Conservation (phyloP, 768 basidiomycete species). For the Agrocybe praecox region DNA sequence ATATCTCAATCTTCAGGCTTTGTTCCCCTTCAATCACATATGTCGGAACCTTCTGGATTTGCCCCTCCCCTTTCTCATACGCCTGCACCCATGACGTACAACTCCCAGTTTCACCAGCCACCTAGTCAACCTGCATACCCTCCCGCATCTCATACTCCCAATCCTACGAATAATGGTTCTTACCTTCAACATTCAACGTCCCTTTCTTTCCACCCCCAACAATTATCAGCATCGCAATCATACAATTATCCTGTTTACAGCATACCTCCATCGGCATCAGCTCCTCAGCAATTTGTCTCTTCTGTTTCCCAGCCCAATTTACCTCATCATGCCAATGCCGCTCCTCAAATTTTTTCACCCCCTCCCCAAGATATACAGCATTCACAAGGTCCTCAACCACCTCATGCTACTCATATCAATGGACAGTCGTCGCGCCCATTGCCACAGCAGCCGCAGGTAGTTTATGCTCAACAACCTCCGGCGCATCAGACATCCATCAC, state of each 20-base stretch:
- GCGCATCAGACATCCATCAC: not conserved
- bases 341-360: conserved; percentile 36
- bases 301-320: conserved; percentile 24
- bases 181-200: conserved; percentile 29
- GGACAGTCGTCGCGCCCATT: conserved; percentile 43
- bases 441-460: conserved; percentile 46
- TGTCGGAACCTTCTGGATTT: conserved; percentile 36
- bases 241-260: conserved; percentile 39
- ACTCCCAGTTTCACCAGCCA: conserved; percentile 35
- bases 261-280: conserved; percentile 33
- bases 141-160: conserved; percentile 32
- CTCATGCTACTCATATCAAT: conserved; percentile 29
- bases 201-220: conserved; percentile 40
- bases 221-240: conserved; percentile 30
- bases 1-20: conserved; percentile 45
- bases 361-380: conserved; percentile 31
- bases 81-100: conserved; percentile 35
- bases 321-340: conserved; percentile 25
- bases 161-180: conserved; percentile 21
- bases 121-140: conserved; percentile 26
- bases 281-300: conserved; percentile 40
- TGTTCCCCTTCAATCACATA: conserved; percentile 34
- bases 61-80: conserved; percentile 45
- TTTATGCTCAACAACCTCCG: conserved; percentile 22
- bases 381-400: conserved; percentile 13